phyloP scores from a whole-genome alignment of 129 eudicot species.

The Escallonia herrerae region DNA sequence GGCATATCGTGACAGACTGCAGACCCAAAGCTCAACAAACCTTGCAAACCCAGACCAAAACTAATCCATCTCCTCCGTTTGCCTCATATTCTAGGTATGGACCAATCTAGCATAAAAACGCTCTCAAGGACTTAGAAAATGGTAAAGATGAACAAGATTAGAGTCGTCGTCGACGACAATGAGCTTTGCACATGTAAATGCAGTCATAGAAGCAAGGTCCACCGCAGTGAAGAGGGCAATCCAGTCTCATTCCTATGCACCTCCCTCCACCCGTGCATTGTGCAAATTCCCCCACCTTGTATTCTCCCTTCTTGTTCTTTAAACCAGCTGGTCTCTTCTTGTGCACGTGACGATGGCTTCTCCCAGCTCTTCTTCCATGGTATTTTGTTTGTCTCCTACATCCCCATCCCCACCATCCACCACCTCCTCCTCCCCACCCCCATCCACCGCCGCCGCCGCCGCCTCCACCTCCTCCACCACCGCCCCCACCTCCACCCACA shows the following conservation, averaged over 20 bases:
- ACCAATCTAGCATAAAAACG: too few relatives aligned
- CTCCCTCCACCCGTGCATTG: slow-evolving; percentile 18
- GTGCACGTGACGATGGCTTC: not conserved
- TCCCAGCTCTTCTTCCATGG: not conserved
- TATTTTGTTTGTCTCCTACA: not conserved
- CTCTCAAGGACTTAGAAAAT: too few relatives aligned
- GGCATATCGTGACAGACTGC: too few relatives aligned
- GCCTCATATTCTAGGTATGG: too few relatives aligned
- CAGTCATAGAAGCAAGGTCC: slow-evolving; percentile 34
- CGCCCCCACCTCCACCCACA: not conserved
- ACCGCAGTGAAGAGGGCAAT: slow-evolving; percentile 35
- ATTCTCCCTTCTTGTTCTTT: not conserved
- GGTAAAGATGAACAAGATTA: too few relatives aligned
- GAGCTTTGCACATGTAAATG: slow-evolving; percentile 34
- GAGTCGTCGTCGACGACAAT: slow-evolving; percentile 8
- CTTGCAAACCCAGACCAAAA: too few relatives aligned
- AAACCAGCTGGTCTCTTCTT: not conserved
- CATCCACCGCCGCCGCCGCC: not conserved
- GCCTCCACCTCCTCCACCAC: not conserved
- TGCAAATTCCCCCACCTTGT: slow-evolving; percentile 23
- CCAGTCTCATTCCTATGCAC: slow-evolving; percentile 26
- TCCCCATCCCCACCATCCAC: not conserved
- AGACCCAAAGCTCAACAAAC: too few relatives aligned
- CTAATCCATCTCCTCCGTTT: too few relatives aligned
- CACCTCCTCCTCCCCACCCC: not conserved